These are phyloP conservation scores for Xylona heveae DNA, from an alignment of 495 filamentous ascomycete genomes.

Conservation along the genomic window DNA sequence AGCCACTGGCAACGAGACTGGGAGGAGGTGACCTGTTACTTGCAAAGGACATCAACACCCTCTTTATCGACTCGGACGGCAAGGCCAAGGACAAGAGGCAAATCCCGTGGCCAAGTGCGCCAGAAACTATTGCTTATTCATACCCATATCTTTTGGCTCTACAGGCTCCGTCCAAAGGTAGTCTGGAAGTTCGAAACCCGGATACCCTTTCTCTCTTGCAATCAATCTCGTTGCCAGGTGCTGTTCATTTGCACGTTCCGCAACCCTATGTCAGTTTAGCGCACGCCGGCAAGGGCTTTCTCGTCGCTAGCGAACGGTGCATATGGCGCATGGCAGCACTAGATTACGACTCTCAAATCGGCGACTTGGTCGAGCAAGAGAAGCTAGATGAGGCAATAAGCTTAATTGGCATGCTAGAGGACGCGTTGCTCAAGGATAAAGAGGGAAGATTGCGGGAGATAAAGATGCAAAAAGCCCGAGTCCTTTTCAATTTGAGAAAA, in stretches of 20 bases:
- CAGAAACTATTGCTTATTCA: constrained; percentile 79
- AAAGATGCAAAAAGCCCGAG: constrained; percentile 77
- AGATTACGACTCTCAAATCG: constrained; percentile 81
- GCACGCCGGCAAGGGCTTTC: constrained; percentile 85
- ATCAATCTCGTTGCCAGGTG: constrained; percentile 57
- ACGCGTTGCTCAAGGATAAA: constrained; percentile 75
- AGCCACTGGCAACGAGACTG: constrained; percentile 66
- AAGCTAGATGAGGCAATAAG: constrained; percentile 86
- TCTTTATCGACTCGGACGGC: constrained; percentile 72
- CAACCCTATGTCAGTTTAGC: constrained; percentile 81
- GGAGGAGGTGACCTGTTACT: constrained; percentile 68
- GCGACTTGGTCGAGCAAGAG: constrained; percentile 54
- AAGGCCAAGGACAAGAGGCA: constrained; percentile 68
- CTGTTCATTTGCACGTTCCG: constrained; percentile 73
- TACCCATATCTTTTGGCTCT: constrained; percentile 88
- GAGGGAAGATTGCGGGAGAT: constrained; percentile 54
- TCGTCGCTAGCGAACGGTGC: constrained; percentile 67
- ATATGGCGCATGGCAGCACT: constrained; percentile 95
- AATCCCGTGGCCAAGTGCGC: constrained; percentile 75
- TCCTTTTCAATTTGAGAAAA: constrained; percentile 58
- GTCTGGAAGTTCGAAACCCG: constrained; percentile 79
- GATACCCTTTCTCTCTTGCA: constrained; percentile 77
- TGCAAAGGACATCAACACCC: constrained; percentile 86
- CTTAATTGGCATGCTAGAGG: constrained; percentile 70
- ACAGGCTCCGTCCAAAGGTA: constrained; percentile 64